phyloP scores from a whole-genome alignment of 164 flowering plant species.

The Platanus orientalis region DNA sequence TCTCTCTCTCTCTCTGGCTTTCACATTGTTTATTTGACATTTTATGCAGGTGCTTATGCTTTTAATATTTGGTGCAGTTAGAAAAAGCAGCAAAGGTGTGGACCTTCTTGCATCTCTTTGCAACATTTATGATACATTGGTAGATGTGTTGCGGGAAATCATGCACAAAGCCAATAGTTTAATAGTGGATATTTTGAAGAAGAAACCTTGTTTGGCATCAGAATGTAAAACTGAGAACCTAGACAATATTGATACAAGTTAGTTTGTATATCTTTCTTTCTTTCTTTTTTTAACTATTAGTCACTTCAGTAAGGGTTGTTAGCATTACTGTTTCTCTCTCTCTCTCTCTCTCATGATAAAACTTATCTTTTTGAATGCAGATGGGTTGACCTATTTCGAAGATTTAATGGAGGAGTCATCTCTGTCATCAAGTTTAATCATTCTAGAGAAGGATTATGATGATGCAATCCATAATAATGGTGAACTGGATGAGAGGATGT shows the following conservation, averaged over 20 bases:
- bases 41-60: slow-evolving; percentile 4
- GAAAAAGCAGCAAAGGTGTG: slow-evolving; percentile 54
- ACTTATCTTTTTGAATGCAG: slow-evolving; percentile 38
- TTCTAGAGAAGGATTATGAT: slow-evolving; percentile 76
- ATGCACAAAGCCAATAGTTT: slow-evolving; percentile 69
- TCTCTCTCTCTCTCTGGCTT: not conserved
- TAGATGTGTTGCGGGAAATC: slow-evolving; percentile 70
- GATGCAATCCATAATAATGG: slow-evolving; percentile 57
- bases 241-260: slow-evolving; percentile 60
- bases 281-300: not conserved
- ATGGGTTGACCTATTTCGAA: slow-evolving; percentile 77
- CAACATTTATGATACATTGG: slow-evolving; percentile 72
- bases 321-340: not conserved
- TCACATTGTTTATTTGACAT: slow-evolving; percentile 1
- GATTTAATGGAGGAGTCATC: slow-evolving; percentile 70
- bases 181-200: slow-evolving; percentile 63
- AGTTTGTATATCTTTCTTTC: slow-evolving; percentile 5
- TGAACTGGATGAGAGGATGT: slow-evolving; percentile 87
- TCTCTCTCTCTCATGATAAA: not conserved
- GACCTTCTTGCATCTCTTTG: slow-evolving; percentile 86
- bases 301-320: not conserved
- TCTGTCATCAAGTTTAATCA: slow-evolving; percentile 45
- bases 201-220: slow-evolving; percentile 56
- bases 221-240: slow-evolving; percentile 54
- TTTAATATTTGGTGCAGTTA: slow-evolving; percentile 42